Base-by-base conservation (phyloP, 352 stramenopile genomes). In the Pythium rhizo-oryzae region DNA sequence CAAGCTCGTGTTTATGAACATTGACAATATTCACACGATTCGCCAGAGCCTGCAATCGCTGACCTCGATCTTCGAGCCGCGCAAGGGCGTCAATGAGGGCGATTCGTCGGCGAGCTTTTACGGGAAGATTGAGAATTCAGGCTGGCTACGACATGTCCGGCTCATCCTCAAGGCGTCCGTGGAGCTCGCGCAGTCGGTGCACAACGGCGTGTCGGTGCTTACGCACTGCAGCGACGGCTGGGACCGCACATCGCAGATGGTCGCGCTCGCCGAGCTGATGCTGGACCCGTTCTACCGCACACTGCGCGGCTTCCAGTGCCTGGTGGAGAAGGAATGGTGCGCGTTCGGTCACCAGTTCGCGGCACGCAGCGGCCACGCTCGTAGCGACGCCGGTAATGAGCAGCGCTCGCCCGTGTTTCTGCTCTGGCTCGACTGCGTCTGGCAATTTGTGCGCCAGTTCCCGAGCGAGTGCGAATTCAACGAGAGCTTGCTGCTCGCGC, bases 241-340 rank as follows among this genome's bases (percentile, higher is more conserved):
- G 98, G 98, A 99, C 81, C 89, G 98, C n/a, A 99, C 98, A 4
- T 89, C 96, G 11, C 97, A 99, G 85, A 98, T 99, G 65, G 86
- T 93, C 1, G 87, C 89, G 23, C 77, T 99, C 13, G 93, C 97
- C 0, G 92, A 99, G 82, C 69, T 99, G 28, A 90, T 99, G 70
- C 74, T 99, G 16, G 98, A 99, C 75, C 95, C 97, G 16, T 98
- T 97, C 81, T 99, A 99, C 70, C 89, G 98, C 41, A 99, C 98
- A 9, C 69, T 98, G n/a, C 82, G 93, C 37, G 98, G 98, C 3
- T 99, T 99, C 64, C 88, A 94, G 57, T 70, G 80, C 18, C 81
- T 99, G 12, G 89, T 99, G 18, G 97, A 99, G 82, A 99, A 99
- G 72, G 98, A 99, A 59, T 99, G 98, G 93, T 97, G 97, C 74